phyloP scores from a whole-genome alignment of 2,329 filamentous ascomycete species.

The Macrophomina pseudophaseolina region DNA sequence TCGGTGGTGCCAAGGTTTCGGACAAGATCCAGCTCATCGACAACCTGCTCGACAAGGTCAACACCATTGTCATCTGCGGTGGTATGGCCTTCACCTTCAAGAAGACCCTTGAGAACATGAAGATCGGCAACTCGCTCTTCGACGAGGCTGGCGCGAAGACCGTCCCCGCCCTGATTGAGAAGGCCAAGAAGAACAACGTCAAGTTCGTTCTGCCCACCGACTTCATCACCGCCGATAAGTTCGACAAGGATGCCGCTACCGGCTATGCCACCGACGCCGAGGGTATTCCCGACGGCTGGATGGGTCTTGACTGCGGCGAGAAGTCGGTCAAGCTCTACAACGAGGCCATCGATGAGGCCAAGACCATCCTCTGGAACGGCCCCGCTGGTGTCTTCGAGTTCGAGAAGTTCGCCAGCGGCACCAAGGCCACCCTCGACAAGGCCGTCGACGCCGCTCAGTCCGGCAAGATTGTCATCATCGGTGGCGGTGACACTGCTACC shows the following conservation, averaged over 20 bases:
- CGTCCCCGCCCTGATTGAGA: constrained; percentile 83
- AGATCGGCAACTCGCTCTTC: constrained; percentile 89
- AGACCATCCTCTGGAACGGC: constrained; percentile 99
- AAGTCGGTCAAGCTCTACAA: constrained; percentile 90
- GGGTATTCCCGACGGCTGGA: constrained; percentile 96
- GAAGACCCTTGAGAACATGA: constrained; percentile 91
- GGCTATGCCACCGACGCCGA: constrained; percentile 82
- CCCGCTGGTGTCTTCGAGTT: constrained; percentile 98
- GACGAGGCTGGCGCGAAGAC: constrained; percentile 94
- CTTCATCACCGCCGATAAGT: constrained; percentile 96
- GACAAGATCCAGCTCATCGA: constrained; percentile 99
- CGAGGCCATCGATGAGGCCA: constrained; percentile 80
- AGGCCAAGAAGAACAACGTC: constrained; percentile 96
- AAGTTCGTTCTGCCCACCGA: constrained; percentile 93
- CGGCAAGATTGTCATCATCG: constrained; percentile 97
- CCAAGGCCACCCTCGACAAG: constrained; percentile 89
- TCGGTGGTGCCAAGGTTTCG: constrained; percentile 96
- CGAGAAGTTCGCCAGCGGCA: constrained; percentile 89
- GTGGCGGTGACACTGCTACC: constrained; percentile 96
- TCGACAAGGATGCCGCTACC: constrained; percentile 79
- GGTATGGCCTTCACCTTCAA: constrained; percentile 99
- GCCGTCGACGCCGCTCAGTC: constrained; percentile 79
- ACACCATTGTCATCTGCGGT: constrained; percentile 95
- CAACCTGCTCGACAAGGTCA: constrained; percentile 97
- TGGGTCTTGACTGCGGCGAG: constrained; percentile 93